Conservation (phyloP, 768 basidiomycete species). For the Termitomyces sp. region DNA sequence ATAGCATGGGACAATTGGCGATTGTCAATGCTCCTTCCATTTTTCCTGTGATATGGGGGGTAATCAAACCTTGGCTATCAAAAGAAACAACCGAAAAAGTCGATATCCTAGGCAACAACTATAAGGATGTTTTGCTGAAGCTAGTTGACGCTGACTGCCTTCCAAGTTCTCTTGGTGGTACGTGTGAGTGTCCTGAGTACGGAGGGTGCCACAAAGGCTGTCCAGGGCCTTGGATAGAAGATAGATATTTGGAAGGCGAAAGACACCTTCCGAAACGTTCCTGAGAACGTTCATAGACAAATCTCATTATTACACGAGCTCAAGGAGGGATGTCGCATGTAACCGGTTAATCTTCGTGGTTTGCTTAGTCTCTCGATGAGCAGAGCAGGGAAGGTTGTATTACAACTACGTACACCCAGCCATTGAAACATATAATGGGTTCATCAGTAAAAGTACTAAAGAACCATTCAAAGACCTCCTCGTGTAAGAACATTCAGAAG, state of each 20-base stretch:
- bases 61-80: constrained; percentile 67
- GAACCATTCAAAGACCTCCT: too few species aligned
- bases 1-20: constrained; percentile 66
- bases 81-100: constrained; percentile 70
- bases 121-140: constrained; percentile 49
- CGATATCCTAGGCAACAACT: constrained; percentile 59
- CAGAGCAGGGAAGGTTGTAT: too few species aligned
- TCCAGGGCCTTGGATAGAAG: constrained; percentile 67
- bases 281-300: background rate
- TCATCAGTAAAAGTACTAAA: too few species aligned
- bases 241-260: constrained; percentile 34
- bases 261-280: background rate
- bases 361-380: too few species aligned
- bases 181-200: constrained; percentile 50
- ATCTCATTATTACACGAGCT: background rate
- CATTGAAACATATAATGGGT: too few species aligned
- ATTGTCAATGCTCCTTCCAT: constrained; percentile 71
- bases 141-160: constrained; percentile 61
- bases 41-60: constrained; percentile 68
- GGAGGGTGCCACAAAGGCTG: constrained; percentile 60
- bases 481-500: too few species aligned
- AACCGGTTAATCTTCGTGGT: background rate
- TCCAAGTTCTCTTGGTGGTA: constrained; percentile 57
- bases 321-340: background rate
- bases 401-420: too few species aligned